These are phyloP conservation scores for Isoetes taiwanensis DNA, from an alignment of 75 land plant genomes.

Conservation along the genomic window DNA sequence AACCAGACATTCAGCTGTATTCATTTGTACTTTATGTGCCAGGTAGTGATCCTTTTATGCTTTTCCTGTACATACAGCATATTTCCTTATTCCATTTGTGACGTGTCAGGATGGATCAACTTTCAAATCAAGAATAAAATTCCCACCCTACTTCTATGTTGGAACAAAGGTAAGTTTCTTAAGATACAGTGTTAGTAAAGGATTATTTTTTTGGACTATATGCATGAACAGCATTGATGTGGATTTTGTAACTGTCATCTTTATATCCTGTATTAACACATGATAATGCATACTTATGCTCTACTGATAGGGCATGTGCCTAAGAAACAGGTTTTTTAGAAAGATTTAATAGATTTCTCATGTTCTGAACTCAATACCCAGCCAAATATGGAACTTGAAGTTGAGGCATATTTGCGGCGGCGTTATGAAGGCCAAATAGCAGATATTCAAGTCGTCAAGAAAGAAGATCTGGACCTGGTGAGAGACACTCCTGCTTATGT, in stretches of 20 bases:
- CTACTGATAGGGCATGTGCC: neutral
- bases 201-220: neutral
- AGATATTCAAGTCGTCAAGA: slow-evolving; percentile 54
- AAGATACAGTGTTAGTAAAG: neutral
- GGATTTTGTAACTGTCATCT: neutral
- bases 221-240: neutral
- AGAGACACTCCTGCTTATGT: neutral
- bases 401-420: slow-evolving; percentile 73
- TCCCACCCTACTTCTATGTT: slow-evolving; percentile 84
- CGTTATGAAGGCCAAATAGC: slow-evolving; percentile 67
- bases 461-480: slow-evolving; percentile 88
- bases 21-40: slow-evolving; percentile 87
- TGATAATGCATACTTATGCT: neutral
- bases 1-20: slow-evolving; percentile 66
- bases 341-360: neutral
- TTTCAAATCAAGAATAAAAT: slow-evolving; percentile 73
- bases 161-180: slow-evolving; percentile 69
- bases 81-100: neutral
- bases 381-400: slow-evolving; percentile 71
- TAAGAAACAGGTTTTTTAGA: neutral
- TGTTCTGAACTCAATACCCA: slow-evolving; percentile 10
- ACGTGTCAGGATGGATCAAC: slow-evolving; percentile 88
- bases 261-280: neutral
- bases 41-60: slow-evolving; percentile 33
- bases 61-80: too few relatives aligned